Evolutionary conservation across 352 stramenopile species (phyloP).

Genomic region (Pythium plurisporium): DNA sequence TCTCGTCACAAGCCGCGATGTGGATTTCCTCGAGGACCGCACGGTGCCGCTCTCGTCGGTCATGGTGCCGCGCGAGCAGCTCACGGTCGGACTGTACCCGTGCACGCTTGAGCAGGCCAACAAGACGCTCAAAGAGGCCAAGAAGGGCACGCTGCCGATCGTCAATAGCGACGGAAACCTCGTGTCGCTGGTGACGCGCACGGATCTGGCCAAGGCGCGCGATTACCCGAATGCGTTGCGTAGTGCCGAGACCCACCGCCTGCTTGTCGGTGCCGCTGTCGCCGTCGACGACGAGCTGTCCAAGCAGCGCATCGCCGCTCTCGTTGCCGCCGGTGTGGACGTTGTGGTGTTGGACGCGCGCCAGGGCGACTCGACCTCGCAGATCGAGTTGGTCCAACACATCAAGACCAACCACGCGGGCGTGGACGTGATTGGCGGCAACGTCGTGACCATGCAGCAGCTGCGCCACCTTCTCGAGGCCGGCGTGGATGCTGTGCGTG

Average conservation of each 20-base stretch:
- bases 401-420: conserved; percentile 91
- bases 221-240: conserved; percentile 94
- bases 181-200: conserved; percentile 95
- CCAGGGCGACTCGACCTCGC: conserved; percentile 93
- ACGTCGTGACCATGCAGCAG: conserved; percentile 97
- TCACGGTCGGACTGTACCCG: conserved; percentile 91
- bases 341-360: conserved; percentile 98
- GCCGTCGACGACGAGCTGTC: conserved; percentile 92
- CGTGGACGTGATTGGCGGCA: conserved; percentile 97
- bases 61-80: conserved; percentile 73
- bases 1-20: conserved; percentile 97
- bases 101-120: conserved; percentile 94
- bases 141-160: conserved; percentile 99
- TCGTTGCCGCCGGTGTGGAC: conserved; percentile 93
- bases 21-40: conserved; percentile 95
- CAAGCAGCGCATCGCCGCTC: conserved; percentile 75
- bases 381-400: conserved; percentile 70
- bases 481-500: conserved; percentile 96
- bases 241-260: conserved; percentile 90
- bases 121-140: conserved; percentile 94
- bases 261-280: conserved; percentile 96
- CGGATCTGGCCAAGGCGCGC: conserved; percentile 95
- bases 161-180: conserved; percentile 95
- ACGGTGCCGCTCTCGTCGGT: conserved; percentile 52
- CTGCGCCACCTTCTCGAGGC: conserved; percentile 95